phyloP scores from a whole-genome alignment of 805 yeast genomes.

The Barnettozyma sucrosica region DNA sequence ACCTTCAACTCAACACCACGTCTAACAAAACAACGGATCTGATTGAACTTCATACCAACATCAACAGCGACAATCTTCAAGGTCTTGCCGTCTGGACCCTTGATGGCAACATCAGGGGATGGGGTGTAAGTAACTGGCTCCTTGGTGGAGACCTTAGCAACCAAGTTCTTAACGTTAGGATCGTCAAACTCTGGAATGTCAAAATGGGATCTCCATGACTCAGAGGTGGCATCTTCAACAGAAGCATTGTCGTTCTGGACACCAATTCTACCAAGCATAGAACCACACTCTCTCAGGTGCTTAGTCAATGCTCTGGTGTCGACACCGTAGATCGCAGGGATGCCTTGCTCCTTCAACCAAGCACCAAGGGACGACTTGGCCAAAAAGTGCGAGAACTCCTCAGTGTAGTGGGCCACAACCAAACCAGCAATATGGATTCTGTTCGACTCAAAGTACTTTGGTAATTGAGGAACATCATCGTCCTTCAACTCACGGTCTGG shows the following conservation, averaged over 20 bases:
- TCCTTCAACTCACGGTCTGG: constrained; percentile 80
- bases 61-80: constrained; percentile 86
- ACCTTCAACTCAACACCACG: constrained; percentile 95
- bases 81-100: constrained; percentile 67
- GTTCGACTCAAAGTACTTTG: constrained; percentile 89
- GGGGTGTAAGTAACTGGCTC: constrained; percentile 77
- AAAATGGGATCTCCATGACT: constrained; percentile 57
- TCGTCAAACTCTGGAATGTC: constrained; percentile 85
- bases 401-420: constrained; percentile 94
- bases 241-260: constrained; percentile 42
- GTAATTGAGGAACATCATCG: constrained; percentile 68
- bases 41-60: constrained; percentile 97
- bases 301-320: constrained; percentile 95
- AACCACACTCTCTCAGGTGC: constrained; percentile 86
- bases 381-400: constrained; percentile 87
- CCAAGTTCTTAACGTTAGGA: constrained; percentile 88
- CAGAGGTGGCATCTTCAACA: constrained; percentile 28
- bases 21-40: constrained; percentile 91
- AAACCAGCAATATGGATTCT: constrained; percentile 94
- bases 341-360: constrained; percentile 87
- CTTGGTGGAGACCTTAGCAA: constrained; percentile 79
- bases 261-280: constrained; percentile 85
- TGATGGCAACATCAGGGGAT: constrained; percentile 43
- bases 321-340: constrained; percentile 97
- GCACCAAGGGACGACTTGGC: constrained; percentile 88